Conservation (phyloP, 208 protist genomes). For the Wallacemonas sp. region DNA sequence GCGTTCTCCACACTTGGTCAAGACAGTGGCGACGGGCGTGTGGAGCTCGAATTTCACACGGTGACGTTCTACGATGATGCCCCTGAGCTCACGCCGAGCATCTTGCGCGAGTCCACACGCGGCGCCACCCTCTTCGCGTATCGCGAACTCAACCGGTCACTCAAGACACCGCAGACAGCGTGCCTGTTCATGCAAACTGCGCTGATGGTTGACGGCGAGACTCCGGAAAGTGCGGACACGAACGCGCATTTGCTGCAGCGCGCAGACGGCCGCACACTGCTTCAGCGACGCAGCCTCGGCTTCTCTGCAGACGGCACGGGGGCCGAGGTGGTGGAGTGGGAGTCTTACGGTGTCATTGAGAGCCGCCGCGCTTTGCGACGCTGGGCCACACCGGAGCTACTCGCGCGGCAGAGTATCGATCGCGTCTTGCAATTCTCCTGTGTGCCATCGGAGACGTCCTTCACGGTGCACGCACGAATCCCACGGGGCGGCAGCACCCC, state of each 20-base stretch:
- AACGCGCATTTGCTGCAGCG: conserved; percentile 28
- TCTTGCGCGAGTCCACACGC: conserved; percentile 30
- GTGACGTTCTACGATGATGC: conserved; percentile 72
- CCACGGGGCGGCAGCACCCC: background rate
- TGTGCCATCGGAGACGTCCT: conserved; percentile 28
- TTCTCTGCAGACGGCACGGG: conserved; percentile 70
- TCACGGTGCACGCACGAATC: conserved; percentile 12
- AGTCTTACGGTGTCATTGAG: conserved; percentile 50
- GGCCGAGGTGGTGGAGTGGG: conserved; percentile 49
- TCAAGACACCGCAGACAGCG: background rate
- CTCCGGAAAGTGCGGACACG: conserved; percentile 43
- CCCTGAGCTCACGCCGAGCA: conserved; percentile 25
- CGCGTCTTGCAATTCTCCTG: conserved; percentile 30
- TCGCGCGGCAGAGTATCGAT: conserved; percentile 12
- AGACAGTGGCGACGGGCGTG: conserved; percentile 26
- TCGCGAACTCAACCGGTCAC: conserved; percentile 22
- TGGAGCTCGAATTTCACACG: conserved; percentile 34
- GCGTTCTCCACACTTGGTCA: conserved; percentile 25
- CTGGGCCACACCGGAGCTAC: background rate
- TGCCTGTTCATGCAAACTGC: conserved; percentile 48
- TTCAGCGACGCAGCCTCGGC: conserved; percentile 59
- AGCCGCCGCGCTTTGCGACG: background rate
- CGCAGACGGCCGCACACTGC: conserved; percentile 33
- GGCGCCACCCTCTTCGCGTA: conserved; percentile 53
- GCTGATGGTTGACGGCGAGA: conserved; percentile 43